phyloP scores from a whole-genome alignment of 78 protist genomes.

The Dictyostelium capitatum region DNA sequence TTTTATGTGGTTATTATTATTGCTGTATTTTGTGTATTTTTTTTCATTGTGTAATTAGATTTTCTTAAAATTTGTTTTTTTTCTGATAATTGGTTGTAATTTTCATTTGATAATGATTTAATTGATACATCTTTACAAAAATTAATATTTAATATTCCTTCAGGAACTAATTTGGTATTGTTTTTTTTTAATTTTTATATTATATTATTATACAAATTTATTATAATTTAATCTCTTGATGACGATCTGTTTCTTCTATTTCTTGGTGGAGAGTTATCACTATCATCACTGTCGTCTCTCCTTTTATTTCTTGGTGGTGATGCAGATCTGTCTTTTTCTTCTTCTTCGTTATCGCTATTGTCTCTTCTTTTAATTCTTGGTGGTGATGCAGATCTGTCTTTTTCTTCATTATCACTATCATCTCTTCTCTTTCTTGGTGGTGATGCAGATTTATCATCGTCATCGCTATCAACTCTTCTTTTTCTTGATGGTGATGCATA shows the following conservation, averaged over 20 bases:
- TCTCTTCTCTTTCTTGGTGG: constrained; percentile 26
- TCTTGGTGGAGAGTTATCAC: neutral
- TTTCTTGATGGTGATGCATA: constrained; percentile 12
- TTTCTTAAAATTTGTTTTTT: too few species aligned
- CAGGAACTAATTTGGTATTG: too few species aligned
- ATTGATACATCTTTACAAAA: too few species aligned
- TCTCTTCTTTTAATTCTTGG: constrained; percentile 14
- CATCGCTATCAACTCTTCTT: neutral
- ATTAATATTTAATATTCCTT: too few species aligned
- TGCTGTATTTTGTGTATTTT: too few species aligned
- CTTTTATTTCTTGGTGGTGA: constrained; percentile 28
- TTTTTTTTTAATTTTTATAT: too few species aligned
- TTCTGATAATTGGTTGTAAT: too few species aligned
- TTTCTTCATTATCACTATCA: neutral
- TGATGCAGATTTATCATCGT: too few species aligned
- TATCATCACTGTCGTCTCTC: neutral
- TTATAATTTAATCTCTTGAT: neutral
- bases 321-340: neutral
- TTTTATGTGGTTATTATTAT: too few species aligned
- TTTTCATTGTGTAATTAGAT: too few species aligned
- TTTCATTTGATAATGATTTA: too few species aligned
- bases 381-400: constrained; percentile 2
- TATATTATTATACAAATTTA: too few species aligned
- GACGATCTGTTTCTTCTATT: neutral
- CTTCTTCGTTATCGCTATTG: neutral